Percentiles rank a stretch among this genome's conserved stretches.
Evolutionary conservation across 805 yeast species (phyloP).

Genomic region (Grigorovia transvaalensis): DNA sequence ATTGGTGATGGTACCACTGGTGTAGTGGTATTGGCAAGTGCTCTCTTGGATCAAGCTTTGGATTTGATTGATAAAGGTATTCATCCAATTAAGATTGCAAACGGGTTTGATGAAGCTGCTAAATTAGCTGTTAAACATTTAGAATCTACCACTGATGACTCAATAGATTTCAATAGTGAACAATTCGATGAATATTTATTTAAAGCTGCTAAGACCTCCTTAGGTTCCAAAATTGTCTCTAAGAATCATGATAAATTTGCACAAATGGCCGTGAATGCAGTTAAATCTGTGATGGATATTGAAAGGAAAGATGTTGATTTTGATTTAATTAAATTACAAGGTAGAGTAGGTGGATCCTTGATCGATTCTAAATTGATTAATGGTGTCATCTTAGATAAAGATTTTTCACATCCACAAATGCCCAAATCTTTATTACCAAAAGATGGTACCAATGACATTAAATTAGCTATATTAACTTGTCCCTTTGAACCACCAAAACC

Average conservation of each 20-base stretch:
- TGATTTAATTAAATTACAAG: constrained; percentile 90
- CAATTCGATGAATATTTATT: constrained; percentile 43
- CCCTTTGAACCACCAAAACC: constrained; percentile 99
- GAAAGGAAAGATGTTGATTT: constrained; percentile 93
- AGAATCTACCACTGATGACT: constrained; percentile 63
- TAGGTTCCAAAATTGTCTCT: constrained; percentile 92
- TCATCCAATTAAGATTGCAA: constrained; percentile 93
- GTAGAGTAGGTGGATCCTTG: constrained; percentile 89
- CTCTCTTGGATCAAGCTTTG: constrained; percentile 85
- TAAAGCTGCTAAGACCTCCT: constrained; percentile 87
- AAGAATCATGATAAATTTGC: constrained; percentile 92
- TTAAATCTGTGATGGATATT: constrained; percentile 81
- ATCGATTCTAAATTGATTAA: constrained; percentile 75
- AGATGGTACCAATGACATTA: constrained; percentile 46
- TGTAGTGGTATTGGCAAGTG: constrained; percentile 93
- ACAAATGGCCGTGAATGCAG: constrained; percentile 94
- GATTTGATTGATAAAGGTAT: constrained; percentile 94
- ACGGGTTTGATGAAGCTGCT: constrained; percentile 96
- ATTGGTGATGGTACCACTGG: constrained; percentile 99
- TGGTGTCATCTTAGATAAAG: constrained; percentile 93
- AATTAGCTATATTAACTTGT: constrained; percentile 90
- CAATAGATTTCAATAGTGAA: constrained; percentile 28
- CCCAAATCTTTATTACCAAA: constrained; percentile 49
- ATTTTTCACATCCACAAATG: constrained; percentile 98
- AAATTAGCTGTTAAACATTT: constrained; percentile 74